Conservation (phyloP, 2,329 filamentous ascomycete genomes). For the Pestalotiopsis sp. region DNA sequence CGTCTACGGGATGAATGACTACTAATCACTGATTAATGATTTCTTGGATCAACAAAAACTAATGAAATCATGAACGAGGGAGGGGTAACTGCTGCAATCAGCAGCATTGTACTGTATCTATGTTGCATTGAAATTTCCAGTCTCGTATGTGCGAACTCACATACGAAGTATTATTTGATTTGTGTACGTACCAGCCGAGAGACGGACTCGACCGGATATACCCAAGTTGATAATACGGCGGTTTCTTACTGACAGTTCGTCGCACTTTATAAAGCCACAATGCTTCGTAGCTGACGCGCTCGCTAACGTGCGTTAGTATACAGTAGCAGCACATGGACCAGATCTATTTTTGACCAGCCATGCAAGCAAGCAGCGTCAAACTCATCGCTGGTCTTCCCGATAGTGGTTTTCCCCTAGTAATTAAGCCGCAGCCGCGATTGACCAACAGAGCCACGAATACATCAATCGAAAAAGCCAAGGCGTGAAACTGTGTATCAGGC, state of each 20-base stretch:
- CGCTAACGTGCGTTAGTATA: not conserved
- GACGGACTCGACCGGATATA: not conserved
- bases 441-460: not conserved
- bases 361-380: not conserved
- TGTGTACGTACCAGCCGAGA: no score
- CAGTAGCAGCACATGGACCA: not conserved
- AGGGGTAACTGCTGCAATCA: not conserved
- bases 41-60: not conserved
- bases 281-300: not conserved
- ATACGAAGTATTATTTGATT: no score
- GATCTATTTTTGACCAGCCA: not conserved
- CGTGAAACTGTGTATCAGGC: not conserved
- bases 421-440: constrained; percentile 23
- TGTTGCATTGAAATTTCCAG: not conserved
- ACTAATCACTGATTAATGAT: constrained; percentile 4
- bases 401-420: constrained; percentile 15
- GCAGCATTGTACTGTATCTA: not conserved
- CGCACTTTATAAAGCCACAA: not conserved
- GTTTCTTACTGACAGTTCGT: not conserved
- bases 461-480: not conserved
- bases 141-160: no score
- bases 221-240: not conserved
- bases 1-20: not conserved
- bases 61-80: not conserved
- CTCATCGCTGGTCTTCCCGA: not conserved